Base-by-base conservation (phyloP, 2,329 filamentous ascomycete species). In the Nannizziopsis arthrosporioides region DNA sequence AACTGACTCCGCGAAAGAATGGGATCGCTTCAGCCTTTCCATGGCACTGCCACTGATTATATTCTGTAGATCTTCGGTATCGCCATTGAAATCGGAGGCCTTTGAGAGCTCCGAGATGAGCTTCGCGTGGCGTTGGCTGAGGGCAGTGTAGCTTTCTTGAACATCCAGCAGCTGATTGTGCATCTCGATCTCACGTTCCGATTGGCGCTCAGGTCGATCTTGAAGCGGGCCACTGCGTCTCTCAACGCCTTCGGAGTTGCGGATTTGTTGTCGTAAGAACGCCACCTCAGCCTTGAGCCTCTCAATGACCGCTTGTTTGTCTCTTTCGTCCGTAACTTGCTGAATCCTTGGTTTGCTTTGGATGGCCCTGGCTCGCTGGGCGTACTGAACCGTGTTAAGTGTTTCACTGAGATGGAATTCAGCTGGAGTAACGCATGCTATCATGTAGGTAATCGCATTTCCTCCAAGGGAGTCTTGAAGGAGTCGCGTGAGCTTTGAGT, bases 401-500 rank as follows among this genome's bases (percentile, higher is more conserved):
- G 93, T 96, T 68, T 98, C 92, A 68, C 89, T 96, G 39, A 98
- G 73, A 64, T 98, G 92, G 62, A 98, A 98, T 63, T 95, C 89
- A 11, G 90, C 87, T 0, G 89, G 90, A 1, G 90, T 98, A 27
- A 98, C 89, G 68, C 92, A 98, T 7, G 92, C 92, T 68, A 98
- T 92, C 92, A 98, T 96, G 69, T 96, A 98, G 0, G 92, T 98
- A 62, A 95, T 94, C 32, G 92, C 92, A 63, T 94, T 96, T 3
- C 92, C 92, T 49, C 92, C 92, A 4, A 98, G 75, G 0, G 92
- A 98, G 67, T 98, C 92, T 71, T 98, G 92, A 14, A 98, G 77
- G 18, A 98, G 74, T 51, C 92, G 83, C 9, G 92, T 98, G 57
- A 98, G 80, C 63, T 88, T 89, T n/a, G 92, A 96, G 68, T 98